These are phyloP conservation scores for Solanum corneliomulleri DNA, from an alignment of 257 asterid species.

Conservation along the genomic window DNA sequence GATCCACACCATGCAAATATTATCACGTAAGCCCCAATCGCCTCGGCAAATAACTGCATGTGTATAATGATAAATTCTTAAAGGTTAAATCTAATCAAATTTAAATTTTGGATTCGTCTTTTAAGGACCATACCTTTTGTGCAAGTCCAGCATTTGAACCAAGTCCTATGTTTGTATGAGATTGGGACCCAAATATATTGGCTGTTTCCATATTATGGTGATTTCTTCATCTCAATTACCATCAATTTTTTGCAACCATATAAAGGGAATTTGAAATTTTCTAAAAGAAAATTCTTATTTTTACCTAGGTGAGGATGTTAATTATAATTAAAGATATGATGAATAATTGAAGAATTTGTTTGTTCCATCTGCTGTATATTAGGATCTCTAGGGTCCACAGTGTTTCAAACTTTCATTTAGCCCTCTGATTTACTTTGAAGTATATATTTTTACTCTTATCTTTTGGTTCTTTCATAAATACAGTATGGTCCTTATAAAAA, in stretches of 20 bases:
- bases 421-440: not conserved
- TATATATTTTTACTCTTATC: not conserved
- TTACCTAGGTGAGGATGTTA: not conserved
- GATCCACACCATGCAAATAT: slow-evolving; percentile 69
- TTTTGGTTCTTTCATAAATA: not conserved
- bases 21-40: slow-evolving; percentile 53
- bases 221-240: slow-evolving; percentile 15
- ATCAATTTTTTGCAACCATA: not conserved
- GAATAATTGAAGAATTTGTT: not conserved
- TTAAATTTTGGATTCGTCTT: not conserved
- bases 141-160: slow-evolving; percentile 2
- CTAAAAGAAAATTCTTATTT: not conserved
- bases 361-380: not conserved
- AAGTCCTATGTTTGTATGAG: not conserved
- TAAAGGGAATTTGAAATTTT: not conserved
- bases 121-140: slow-evolving; percentile 28
- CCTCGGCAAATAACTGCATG: slow-evolving; percentile 52
- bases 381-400: not conserved
- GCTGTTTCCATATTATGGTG: slow-evolving; percentile 25
- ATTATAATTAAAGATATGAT: not conserved
- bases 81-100: not conserved
- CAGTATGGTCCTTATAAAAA: not conserved
- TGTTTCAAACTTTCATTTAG: not conserved
- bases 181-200: not conserved
- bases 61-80: not conserved